Base-by-base conservation (phyloP, 306 rosid genomes). In the Gynostemma pentaphyllum region DNA sequence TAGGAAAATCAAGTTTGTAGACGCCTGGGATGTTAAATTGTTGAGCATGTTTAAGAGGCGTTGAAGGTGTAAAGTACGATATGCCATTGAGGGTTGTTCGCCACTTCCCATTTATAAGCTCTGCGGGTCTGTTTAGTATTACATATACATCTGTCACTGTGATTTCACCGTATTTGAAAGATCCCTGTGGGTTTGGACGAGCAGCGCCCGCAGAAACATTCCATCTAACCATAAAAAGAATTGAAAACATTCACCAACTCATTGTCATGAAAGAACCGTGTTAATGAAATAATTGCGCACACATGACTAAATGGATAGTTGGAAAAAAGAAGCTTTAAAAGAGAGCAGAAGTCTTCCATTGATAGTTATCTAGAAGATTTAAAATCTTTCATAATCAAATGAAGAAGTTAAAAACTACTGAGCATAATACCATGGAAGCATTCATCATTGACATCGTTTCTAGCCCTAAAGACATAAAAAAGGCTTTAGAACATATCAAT, bases 121-220 rank as follows among this genome's bases (percentile, higher is more conserved):
- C 83, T 2, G 87, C 82, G 0, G 98, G 81, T 13, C 72, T 64
- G 66, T 71, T 81, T 72, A 71, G 75, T 54, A 91, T 18, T 50
- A 88, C 46, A 32, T 80, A 91, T 19, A 91, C 82, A 23, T 88
- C 95, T 2, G 98, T 91, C 69, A 88, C 66, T 66, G 84, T 88
- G 66, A 88, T 88, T 26, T 75, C 16, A 69, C 96, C 98, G 36
- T 91, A 91, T 12, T 34, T 89, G 67, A 73, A 91, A 52, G 96
- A 91, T 40, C 98, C 98, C 76, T 91, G 96, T 32, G 96, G 96
- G 70, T 88, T 91, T 47, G 96, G 96, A 10, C 95, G 95, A 59
- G 96, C 96, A 69, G 65, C 98, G 74, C 98, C 89, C 9, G 98
- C 81, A 51, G 89, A 75, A 52, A 84, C 80, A 56, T 91, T 91